A percentile compares a stretch with the other conserved stretches of the same genome.
These are phyloP conservation scores for Cercophora sp. DNA, from an alignment of 495 filamentous ascomycete genomes.

Conservation along the genomic window DNA sequence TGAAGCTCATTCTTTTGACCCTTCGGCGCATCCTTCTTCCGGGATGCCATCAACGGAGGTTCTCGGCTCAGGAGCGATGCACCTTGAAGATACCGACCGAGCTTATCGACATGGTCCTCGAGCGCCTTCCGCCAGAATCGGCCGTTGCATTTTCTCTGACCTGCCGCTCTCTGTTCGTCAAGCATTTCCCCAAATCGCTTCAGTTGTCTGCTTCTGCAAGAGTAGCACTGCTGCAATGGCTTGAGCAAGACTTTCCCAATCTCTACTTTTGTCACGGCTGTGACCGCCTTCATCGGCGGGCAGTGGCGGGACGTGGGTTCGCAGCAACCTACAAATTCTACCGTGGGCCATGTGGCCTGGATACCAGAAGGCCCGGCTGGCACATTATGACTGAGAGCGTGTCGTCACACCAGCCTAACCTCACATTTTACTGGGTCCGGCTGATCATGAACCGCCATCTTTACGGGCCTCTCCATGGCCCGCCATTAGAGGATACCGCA, in stretches of 20 bases:
- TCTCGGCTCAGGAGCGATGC: neutral
- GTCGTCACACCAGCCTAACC: neutral
- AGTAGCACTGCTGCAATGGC: slow-evolving; percentile 2
- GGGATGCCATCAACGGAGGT: neutral
- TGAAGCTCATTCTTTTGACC: neutral
- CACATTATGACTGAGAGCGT: neutral
- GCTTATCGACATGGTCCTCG: slow-evolving; percentile 5
- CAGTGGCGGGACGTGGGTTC: neutral
- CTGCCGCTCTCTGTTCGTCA: neutral
- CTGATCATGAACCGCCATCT: slow-evolving; percentile 9
- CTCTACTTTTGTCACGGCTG: slow-evolving; percentile 6
- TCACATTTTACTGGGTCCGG: slow-evolving; percentile 4
- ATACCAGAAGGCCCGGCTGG: too few species aligned
- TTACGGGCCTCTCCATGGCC: slow-evolving; percentile 4
- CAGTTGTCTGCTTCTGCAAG: slow-evolving; percentile 10
- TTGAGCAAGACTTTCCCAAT: slow-evolving; percentile 5
- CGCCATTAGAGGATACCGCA: neutral
- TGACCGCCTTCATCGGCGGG: slow-evolving; percentile 1
- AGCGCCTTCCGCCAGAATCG: slow-evolving; percentile 6
- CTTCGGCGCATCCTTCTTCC: neutral
- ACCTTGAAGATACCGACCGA: neutral
- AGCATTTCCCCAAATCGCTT: slow-evolving; percentile 7
- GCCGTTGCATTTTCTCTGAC: slow-evolving; percentile 8
- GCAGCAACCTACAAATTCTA: neutral
- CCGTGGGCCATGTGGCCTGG: neutral